Percentiles rank a stretch among this genome's conserved stretches.
phyloP scores from a whole-genome alignment of 345 rosid species.

The Turnera subulata region DNA sequence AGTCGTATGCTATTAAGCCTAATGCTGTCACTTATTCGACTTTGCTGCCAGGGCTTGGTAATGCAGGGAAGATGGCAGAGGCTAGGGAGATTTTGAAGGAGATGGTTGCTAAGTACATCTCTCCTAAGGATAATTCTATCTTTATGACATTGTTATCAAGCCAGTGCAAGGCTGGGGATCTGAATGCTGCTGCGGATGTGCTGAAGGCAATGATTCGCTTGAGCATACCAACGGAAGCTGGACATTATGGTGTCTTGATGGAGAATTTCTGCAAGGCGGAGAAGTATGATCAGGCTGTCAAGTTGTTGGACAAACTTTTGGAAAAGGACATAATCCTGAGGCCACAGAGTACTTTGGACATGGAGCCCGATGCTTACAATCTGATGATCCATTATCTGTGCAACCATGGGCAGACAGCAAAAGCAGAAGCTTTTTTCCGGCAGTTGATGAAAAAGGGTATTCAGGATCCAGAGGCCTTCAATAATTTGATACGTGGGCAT shows the following conservation, averaged over 20 bases:
- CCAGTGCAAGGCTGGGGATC: constrained; percentile 59
- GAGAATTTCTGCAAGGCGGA: constrained; percentile 70
- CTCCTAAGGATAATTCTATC: constrained; percentile 69
- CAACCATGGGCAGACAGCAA: constrained; percentile 59
- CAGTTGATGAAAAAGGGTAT: constrained; percentile 87
- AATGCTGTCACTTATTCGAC: constrained; percentile 70
- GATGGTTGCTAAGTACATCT: constrained; percentile 58
- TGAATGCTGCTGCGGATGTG: constrained; percentile 69
- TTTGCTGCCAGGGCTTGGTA: constrained; percentile 78
- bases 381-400: constrained; percentile 66
- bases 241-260: constrained; percentile 75
- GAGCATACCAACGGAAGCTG: constrained; percentile 72
- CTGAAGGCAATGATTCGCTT: constrained; percentile 75
- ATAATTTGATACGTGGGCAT: constrained; percentile 69
- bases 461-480: constrained; percentile 61
- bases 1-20: constrained; percentile 56
- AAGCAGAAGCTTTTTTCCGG: constrained; percentile 81
- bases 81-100: constrained; percentile 54
- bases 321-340: constrained; percentile 74
- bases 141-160: constrained; percentile 58
- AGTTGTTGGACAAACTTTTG: constrained; percentile 64
- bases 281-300: constrained; percentile 59
- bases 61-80: constrained; percentile 61
- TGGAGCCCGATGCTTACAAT: constrained; percentile 64
- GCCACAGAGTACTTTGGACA: constrained; percentile 59